Conservation (phyloP, 306 rosid species). For the Castanea mollissima region DNA sequence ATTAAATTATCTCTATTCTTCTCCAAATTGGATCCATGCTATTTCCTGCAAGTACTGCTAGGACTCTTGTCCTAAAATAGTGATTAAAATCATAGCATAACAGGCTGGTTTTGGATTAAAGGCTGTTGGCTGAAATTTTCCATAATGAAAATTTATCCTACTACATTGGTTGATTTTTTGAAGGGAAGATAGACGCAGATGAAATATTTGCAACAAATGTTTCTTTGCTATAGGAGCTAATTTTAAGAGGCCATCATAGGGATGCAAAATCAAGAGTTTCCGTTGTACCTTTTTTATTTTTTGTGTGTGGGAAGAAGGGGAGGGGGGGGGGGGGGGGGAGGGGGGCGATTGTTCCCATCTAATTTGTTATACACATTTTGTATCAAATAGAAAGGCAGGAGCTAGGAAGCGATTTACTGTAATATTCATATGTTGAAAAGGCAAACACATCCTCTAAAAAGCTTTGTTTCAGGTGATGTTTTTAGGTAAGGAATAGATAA, state of each 20-base stretch:
- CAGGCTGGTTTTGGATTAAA: background rate
- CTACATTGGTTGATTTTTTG: conserved; percentile 20
- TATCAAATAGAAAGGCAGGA: conserved; percentile 10
- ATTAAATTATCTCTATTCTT: too few species aligned
- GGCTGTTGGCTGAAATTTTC: conserved; percentile 14
- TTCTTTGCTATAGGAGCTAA: conserved; percentile 32
- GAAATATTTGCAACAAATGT: conserved; percentile 20
- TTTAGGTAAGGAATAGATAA: too few species aligned
- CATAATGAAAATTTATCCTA: conserved; percentile 7
- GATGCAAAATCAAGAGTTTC: background rate
- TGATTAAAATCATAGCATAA: background rate
- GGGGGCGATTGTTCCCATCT: conserved; percentile 8
- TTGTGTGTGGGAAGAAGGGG: too few species aligned
- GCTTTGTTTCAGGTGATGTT: too few species aligned
- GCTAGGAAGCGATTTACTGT: too few species aligned
- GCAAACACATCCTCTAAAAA: background rate
- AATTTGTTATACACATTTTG: conserved; percentile 15
- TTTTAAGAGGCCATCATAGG: conserved; percentile 19
- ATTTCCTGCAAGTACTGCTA: too few species aligned
- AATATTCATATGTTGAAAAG: conserved; percentile 6
- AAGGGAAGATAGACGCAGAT: conserved; percentile 11
- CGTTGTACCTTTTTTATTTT: too few species aligned
- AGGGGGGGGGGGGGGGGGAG: too few species aligned
- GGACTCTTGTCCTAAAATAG: background rate
- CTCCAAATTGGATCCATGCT: too few species aligned